phyloP scores from a whole-genome alignment of 2,329 filamentous ascomycete genomes.

The Diaporthe capsici region DNA sequence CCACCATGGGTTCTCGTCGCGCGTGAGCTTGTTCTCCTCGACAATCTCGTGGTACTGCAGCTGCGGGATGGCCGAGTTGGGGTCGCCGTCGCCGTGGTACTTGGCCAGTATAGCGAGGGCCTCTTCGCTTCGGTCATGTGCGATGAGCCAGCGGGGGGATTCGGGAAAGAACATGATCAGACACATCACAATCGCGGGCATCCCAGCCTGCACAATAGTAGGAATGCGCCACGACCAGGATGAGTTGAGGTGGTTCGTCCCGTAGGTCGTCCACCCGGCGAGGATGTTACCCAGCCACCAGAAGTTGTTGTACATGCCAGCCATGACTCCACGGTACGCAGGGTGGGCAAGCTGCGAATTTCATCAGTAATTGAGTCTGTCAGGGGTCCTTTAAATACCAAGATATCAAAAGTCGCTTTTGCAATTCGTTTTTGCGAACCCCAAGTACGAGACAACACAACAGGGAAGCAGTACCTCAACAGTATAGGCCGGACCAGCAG shows the following conservation, averaged over 20 bases:
- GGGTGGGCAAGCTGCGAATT: constrained; percentile 46
- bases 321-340: constrained; percentile 59
- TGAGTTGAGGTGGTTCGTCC: constrained; percentile 55
- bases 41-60: constrained; percentile 58
- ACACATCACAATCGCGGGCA: constrained; percentile 55
- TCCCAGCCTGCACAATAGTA: constrained; percentile 60
- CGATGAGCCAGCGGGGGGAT: constrained; percentile 51
- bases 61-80: constrained; percentile 55
- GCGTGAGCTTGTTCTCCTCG: constrained; percentile 56
- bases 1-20: constrained; percentile 61
- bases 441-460: too few species aligned
- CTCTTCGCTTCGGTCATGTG: constrained; percentile 49
- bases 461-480: constrained; percentile 51
- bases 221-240: constrained; percentile 56
- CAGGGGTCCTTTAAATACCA: too few species aligned
- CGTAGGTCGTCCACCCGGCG: constrained; percentile 63
- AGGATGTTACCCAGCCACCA: constrained; percentile 66
- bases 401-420: background rate
- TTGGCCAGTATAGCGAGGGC: constrained; percentile 50
- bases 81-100: constrained; percentile 56
- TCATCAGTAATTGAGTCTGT: background rate
- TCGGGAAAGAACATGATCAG: constrained; percentile 51
- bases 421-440: constrained; percentile 53
- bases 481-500: constrained; percentile 63
- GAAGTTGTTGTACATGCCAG: constrained; percentile 59